Conservation (phyloP, 2,329 filamentous ascomycete species). For the Thielaviopsis ethacetica region DNA sequence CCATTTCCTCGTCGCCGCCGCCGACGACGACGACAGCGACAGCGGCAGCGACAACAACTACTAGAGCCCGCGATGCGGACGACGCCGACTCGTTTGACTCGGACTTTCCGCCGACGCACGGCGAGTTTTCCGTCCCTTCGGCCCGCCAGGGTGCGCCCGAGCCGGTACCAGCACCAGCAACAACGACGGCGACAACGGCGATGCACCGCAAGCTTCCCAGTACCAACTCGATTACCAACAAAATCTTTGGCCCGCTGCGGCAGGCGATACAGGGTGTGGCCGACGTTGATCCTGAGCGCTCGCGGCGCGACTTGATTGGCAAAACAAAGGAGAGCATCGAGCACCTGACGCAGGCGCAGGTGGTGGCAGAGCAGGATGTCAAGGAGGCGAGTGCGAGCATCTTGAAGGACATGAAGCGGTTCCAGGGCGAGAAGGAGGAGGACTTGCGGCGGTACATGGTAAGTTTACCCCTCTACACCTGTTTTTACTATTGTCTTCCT, state of each 20-base stretch:
- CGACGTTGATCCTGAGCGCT: conserved; percentile 88
- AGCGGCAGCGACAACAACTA: conserved; percentile 39
- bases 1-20: conserved; percentile 15
- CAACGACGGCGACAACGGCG: no score
- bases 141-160: conserved; percentile 52
- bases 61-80: conserved; percentile 34
- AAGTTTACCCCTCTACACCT: conserved; percentile 22
- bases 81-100: conserved; percentile 88
- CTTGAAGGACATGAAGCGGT: conserved; percentile 75
- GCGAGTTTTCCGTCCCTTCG: conserved; percentile 55
- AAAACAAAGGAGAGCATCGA: conserved; percentile 81
- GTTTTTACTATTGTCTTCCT: background rate
- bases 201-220: conserved; percentile 66
- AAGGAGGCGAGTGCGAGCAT: conserved; percentile 83
- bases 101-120: conserved; percentile 83
- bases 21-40: conserved; percentile 37
- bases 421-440: conserved; percentile 90
- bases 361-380: conserved; percentile 79
- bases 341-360: conserved; percentile 78
- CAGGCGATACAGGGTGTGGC: conserved; percentile 94
- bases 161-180: conserved; percentile 10
- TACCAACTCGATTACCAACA: conserved; percentile 79
- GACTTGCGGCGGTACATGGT: conserved; percentile 94
- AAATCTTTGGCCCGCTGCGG: conserved; percentile 87
- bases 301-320: conserved; percentile 79